Evolutionary conservation across 1,284 basidiomycete genomes (phyloP), one percentile per base, ranked within the genome.

Genomic region (Gomphus bonarii): DNA sequence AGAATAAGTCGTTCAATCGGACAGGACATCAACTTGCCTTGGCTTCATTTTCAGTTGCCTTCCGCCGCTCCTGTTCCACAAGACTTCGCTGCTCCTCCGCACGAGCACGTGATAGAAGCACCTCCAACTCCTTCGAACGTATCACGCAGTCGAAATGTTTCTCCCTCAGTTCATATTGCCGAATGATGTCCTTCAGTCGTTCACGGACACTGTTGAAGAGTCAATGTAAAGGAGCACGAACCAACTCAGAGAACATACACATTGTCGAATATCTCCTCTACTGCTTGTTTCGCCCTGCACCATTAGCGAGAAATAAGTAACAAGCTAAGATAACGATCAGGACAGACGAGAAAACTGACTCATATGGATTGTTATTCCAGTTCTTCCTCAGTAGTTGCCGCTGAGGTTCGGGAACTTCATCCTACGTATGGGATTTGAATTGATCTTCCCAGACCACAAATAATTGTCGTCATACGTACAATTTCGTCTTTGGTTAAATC

Each of bases 91-190:
- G 86, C 64, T 91, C 88, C 10, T 88, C 85, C 20, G 86, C 84
- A 67, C 88, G 81, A 48, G 88, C 89, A 35, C 87, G 80, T 51
- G 88, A 88, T 16, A 91, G 74, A 18, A 91, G 70, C 7, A 91
- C 85, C 66, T 91, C 89, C 22, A 91, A 77, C 68, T 91, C 89
- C 69, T 91, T 91, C 42, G 88, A 91, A 47, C 88, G 84, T 58
- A 91, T 84, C 20, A 91, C 85, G 63, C 87, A 89, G 70, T 91
- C 89, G 63, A 91, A 91, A 74, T 91, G 88, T 65, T 81, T 82
- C 70, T 91, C 88, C 60, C 88, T 83, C 56, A 90, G 79, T 65
- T 91, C 85, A 64, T 91, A 91, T 65, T 91, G 88, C 35, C 82
- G 79, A 50, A 91, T 78, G 46, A 91, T 78, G 62, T 89, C 85